A percentile compares a stretch with the other conserved stretches of the same genome.
Evolutionary conservation across 768 basidiomycete genomes (phyloP).

Genomic region (Podaxis sp.): DNA sequence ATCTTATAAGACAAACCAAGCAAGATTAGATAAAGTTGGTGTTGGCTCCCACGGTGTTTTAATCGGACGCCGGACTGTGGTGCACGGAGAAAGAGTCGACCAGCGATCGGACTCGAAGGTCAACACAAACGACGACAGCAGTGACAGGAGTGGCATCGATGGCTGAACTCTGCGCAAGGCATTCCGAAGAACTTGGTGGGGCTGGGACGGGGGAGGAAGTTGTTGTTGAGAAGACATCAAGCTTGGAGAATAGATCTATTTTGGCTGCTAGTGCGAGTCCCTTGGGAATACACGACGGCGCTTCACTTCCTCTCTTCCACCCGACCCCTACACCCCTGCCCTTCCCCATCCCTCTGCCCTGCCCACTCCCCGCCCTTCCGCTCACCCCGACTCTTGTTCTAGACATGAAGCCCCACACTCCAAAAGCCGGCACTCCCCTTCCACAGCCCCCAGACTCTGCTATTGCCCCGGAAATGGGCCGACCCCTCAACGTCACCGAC

Average conservation of each 20-base stretch:
- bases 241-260: slow-evolving; percentile 32
- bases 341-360: slow-evolving; percentile 22
- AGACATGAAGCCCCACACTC: slow-evolving; percentile 26
- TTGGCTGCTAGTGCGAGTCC: slow-evolving; percentile 26
- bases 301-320: slow-evolving; percentile 20
- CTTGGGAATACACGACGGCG: slow-evolving; percentile 21
- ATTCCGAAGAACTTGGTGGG: slow-evolving; percentile 1
- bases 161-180: not conserved
- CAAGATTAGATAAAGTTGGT: not conserved
- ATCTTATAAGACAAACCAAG: not conserved
- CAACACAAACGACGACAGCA: not conserved
- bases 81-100: not conserved
- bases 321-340: slow-evolving; percentile 19
- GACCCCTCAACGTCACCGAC: slow-evolving; percentile 90
- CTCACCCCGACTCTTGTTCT: slow-evolving; percentile 9
- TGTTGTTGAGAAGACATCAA: slow-evolving; percentile 20
- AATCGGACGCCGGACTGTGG: not conserved
- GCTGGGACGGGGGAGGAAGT: slow-evolving; percentile 19
- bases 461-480: slow-evolving; percentile 30
- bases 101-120: not conserved
- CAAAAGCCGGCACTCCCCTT: slow-evolving; percentile 37
- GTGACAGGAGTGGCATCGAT: not conserved
- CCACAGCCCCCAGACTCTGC: slow-evolving; percentile 31
- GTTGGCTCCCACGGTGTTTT: slow-evolving; percentile 7
- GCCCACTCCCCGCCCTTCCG: slow-evolving; percentile 16